Evolutionary conservation across 1,139 yeast species (phyloP).

Genomic region (Geotrichum histeridarum): DNA sequence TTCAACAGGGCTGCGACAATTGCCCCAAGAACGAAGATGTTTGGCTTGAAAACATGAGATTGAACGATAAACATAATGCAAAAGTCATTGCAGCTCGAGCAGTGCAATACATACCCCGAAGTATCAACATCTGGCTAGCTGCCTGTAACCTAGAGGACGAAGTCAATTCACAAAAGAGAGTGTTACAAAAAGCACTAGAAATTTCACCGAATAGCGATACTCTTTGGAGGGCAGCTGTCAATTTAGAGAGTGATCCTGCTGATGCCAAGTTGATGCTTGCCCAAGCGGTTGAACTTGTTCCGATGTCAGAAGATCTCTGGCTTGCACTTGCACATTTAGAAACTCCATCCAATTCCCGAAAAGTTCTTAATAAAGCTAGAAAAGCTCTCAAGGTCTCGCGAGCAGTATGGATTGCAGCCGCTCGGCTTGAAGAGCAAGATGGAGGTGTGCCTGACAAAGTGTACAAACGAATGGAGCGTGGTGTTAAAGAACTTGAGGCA

Average conservation of each 20-base stretch:
- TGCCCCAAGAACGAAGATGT: slow-evolving; percentile 66
- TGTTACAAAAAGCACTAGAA: slow-evolving; percentile 70
- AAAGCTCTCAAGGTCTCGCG: slow-evolving; percentile 48
- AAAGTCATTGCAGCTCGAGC: slow-evolving; percentile 64
- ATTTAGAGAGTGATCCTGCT: slow-evolving; percentile 42
- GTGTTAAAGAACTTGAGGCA: slow-evolving; percentile 44
- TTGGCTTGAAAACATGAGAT: slow-evolving; percentile 76
- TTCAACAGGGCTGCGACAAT: slow-evolving; percentile 65
- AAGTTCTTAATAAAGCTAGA: slow-evolving; percentile 52
- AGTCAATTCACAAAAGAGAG: slow-evolving; percentile 45
- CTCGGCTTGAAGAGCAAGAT: slow-evolving; percentile 60
- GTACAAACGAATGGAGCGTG: slow-evolving; percentile 47
- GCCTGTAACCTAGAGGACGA: slow-evolving; percentile 66
- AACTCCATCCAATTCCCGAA: slow-evolving; percentile 48
- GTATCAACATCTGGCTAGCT: slow-evolving; percentile 64
- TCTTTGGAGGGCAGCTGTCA: slow-evolving; percentile 57
- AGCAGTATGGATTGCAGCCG: slow-evolving; percentile 67
- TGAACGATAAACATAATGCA: slow-evolving; percentile 50
- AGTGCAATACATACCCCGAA: slow-evolving; percentile 50
- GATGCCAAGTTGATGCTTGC: slow-evolving; percentile 53
- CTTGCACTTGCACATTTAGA: slow-evolving; percentile 44
- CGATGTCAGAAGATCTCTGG: slow-evolving; percentile 67
- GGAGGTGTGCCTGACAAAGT: slow-evolving; percentile 44
- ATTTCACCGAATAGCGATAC: slow-evolving; percentile 58
- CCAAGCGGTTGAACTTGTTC: slow-evolving; percentile 70